Base-by-base conservation (phyloP, 495 filamentous ascomycete species). In the Tuber calosporum region DNA sequence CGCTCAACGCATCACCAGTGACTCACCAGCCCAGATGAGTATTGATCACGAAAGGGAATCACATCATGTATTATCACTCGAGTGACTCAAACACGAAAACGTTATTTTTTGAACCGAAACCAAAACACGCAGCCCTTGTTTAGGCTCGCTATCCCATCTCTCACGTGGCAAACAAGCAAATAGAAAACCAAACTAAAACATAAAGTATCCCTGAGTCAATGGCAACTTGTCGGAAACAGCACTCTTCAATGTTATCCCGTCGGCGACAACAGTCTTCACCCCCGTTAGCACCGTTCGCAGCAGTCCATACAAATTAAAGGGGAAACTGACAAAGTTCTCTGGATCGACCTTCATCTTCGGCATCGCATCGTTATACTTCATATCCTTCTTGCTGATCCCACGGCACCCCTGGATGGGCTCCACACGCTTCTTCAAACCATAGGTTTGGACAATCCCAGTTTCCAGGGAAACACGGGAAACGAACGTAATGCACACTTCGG, bases 271-370 rank as follows among this genome's bases (percentile, higher is more conserved):
- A 42, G 85, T 87, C 84, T 85, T 72, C 42, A 73, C 15, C 9
- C 20, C 26, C 4, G 13, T 73, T 48, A 41, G 38, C 5, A 76
- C 15, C 36, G 15, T 38, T 20, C 73, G 39, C 30, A 38, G 5
- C 45, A 58, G 43, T 30, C 36, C 6, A 36, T 19, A n/a, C 4
- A 67, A 84, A 85, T 83, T 26, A 30, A 62, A 62, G n/a, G 9
- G 26, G 26, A 3, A 11, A 62, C 53, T 17, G 76, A 87, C 84
- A 83, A 97, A 99, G 78, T 87, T 88, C 85, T 98, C 95, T 15
- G 95, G 92, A 79, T 99, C 93, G 58, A 99, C 95, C 82, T 86
- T 90, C 93, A 98, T 98, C 84, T 86, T 89, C 26, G 95, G 95
- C 90, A 90, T 93, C 30, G 83, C 82, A 79, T 93, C 90, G 83